phyloP scores from a whole-genome alignment of 2,329 filamentous ascomycete species.

The Hortaea sp. region DNA sequence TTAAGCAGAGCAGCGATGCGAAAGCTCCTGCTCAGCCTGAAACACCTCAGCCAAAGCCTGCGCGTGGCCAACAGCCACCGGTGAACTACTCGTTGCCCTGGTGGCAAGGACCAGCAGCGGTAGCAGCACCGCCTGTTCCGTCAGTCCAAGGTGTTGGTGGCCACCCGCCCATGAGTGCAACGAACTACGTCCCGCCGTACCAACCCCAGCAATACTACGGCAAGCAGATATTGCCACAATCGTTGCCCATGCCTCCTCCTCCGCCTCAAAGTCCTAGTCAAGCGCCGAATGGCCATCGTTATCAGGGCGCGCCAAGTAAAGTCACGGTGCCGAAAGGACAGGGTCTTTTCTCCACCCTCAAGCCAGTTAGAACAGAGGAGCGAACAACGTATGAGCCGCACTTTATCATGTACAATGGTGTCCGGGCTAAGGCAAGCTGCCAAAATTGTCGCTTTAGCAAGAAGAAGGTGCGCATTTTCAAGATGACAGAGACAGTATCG shows the following conservation, averaged over 20 bases:
- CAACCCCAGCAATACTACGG: slow-evolving; percentile 7
- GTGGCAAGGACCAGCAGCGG: slow-evolving; percentile 16
- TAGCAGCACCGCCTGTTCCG: neutral
- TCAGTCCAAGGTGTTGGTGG: neutral
- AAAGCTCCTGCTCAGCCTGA: neutral
- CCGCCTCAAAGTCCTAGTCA: neutral
- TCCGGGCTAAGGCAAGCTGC: slow-evolving; percentile 9
- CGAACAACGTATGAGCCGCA: slow-evolving; percentile 1
- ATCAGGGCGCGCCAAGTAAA: neutral
- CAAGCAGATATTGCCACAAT: neutral
- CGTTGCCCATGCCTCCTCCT: no score
- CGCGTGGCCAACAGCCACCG: slow-evolving; percentile 5
- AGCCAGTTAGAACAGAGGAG: slow-evolving; percentile 6
- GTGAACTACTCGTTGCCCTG: slow-evolving; percentile 18
- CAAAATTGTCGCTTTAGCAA: slow-evolving; percentile 6
- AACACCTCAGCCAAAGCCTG: neutral
- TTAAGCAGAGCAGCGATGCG: slow-evolving; percentile 15
- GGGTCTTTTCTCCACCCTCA: slow-evolving; percentile 17
- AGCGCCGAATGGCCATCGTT: neutral
- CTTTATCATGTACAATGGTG: slow-evolving; percentile 3
- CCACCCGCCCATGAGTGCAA: neutral
- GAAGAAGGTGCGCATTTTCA: slow-evolving; percentile 1
- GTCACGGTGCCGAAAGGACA: slow-evolving; percentile 1
- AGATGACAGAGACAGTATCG: neutral
- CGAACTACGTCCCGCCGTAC: slow-evolving; percentile 15